Evolutionary conservation across 345 rosid genomes (phyloP).

Genomic region (Sapria himalayana): DNA sequence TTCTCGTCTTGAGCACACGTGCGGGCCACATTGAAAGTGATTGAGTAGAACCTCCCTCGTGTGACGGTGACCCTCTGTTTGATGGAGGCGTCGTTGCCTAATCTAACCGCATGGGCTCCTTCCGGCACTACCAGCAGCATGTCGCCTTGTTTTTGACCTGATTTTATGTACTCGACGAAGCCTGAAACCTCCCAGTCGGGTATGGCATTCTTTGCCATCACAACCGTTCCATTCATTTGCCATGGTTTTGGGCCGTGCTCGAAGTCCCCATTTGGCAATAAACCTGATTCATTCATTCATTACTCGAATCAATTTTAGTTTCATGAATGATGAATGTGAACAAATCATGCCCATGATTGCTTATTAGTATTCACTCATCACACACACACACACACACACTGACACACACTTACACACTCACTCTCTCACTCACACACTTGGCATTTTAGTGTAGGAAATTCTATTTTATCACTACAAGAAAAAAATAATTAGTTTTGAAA

Average conservation of each 20-base stretch:
- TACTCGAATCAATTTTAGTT: no score
- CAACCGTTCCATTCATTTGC: conserved; percentile 41
- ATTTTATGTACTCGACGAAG: conserved; percentile 63
- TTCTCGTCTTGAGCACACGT: conserved; percentile 78
- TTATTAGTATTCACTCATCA: no score
- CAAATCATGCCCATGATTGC: no score
- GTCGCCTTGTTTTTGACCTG: conserved; percentile 76
- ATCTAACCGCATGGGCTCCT: conserved; percentile 42
- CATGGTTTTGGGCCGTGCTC: conserved; percentile 46
- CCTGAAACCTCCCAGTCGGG: conserved; percentile 63
- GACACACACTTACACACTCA: no score
- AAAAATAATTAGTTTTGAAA: no score
- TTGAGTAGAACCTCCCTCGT: conserved; percentile 26
- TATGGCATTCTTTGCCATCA: conserved; percentile 26
- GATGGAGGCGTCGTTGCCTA: conserved; percentile 64
- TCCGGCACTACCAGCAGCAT: conserved; percentile 68
- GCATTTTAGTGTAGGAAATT: no score
- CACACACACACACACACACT: no score
- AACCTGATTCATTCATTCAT: no score
- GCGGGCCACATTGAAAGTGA: conserved; percentile 57
- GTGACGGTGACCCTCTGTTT: conserved; percentile 36
- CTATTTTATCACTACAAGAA: no score
- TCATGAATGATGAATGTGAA: no score
- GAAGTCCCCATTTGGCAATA: conserved; percentile 64
- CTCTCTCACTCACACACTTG: no score